Conservation (phyloP, 2,329 filamentous ascomycete species). For the Scortechinia acanthostroma region DNA sequence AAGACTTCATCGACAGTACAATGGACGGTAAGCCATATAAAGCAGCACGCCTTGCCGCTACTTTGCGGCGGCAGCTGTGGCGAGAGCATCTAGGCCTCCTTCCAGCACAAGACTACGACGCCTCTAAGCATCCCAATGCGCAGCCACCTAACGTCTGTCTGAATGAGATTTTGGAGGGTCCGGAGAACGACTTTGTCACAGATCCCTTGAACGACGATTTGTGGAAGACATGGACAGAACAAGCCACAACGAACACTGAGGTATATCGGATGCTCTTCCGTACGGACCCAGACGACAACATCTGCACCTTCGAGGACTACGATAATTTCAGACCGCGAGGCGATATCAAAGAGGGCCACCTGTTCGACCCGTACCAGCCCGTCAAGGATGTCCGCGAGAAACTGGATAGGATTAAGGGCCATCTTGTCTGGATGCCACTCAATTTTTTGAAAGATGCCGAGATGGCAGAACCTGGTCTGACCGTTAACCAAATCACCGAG, state of each 20-base stretch:
- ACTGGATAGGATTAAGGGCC: slow-evolving; percentile 74
- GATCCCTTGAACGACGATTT: slow-evolving; percentile 66
- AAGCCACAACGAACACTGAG: slow-evolving; percentile 65
- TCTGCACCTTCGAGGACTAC: slow-evolving; percentile 86
- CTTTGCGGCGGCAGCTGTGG: slow-evolving; percentile 76
- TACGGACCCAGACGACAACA: slow-evolving; percentile 79
- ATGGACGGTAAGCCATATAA: slow-evolving; percentile 76
- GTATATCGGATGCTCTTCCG: slow-evolving; percentile 77
- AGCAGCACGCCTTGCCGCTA: slow-evolving; percentile 76
- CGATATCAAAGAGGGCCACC: slow-evolving; percentile 73
- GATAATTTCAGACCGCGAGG: slow-evolving; percentile 68
- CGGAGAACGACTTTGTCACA: slow-evolving; percentile 57
- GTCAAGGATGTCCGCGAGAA: slow-evolving; percentile 67
- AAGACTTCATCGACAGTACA: slow-evolving; percentile 55
- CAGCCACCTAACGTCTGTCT: slow-evolving; percentile 63
- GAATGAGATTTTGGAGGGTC: slow-evolving; percentile 54
- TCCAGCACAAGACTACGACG: slow-evolving; percentile 65
- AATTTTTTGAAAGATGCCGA: slow-evolving; percentile 76
- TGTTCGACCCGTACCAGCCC: slow-evolving; percentile 74
- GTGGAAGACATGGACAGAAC: slow-evolving; percentile 61
- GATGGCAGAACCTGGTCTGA: slow-evolving; percentile 83
- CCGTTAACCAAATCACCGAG: slow-evolving; percentile 81
- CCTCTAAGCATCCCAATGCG: slow-evolving; percentile 62
- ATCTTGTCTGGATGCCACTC: slow-evolving; percentile 92
- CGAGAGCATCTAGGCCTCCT: slow-evolving; percentile 83